Percentiles rank a stretch among this genome's conserved stretches.
phyloP scores from a whole-genome alignment of 495 filamentous ascomycete genomes.

The Trichoderma erinaceum region DNA sequence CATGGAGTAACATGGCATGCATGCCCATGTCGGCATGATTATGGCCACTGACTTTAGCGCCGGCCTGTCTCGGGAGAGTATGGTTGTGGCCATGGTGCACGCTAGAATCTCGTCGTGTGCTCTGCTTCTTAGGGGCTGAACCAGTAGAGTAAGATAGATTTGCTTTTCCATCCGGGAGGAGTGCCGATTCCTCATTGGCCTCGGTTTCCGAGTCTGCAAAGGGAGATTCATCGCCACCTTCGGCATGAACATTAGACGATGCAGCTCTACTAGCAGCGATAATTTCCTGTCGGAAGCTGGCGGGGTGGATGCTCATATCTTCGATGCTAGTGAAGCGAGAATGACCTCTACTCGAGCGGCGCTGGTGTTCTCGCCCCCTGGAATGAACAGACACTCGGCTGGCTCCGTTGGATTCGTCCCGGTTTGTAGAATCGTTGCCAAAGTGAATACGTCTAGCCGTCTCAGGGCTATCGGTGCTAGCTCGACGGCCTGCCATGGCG shows the following conservation, averaged over 20 bases:
- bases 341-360: slow-evolving; percentile 46
- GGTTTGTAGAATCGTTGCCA: slow-evolving; percentile 16
- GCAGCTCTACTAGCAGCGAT: slow-evolving; percentile 59
- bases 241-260: slow-evolving; percentile 23
- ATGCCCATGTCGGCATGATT: slow-evolving; percentile 89
- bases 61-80: slow-evolving; percentile 61
- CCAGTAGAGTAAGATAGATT: slow-evolving; percentile 21
- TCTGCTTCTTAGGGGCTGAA: slow-evolving; percentile 16
- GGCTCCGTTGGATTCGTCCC: slow-evolving; percentile 22
- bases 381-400: slow-evolving; percentile 30
- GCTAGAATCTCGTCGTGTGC: slow-evolving; percentile 33
- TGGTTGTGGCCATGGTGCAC: slow-evolving; percentile 70
- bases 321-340: slow-evolving; percentile 52
- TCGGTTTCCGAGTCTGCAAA: slow-evolving; percentile 46
- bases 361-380: slow-evolving; percentile 42
- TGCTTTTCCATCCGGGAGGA: slow-evolving; percentile 23
- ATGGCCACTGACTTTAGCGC: slow-evolving; percentile 55
- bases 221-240: slow-evolving; percentile 42
- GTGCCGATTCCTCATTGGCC: slow-evolving; percentile 17
- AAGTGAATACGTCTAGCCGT: slow-evolving; percentile 32
- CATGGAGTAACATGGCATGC: slow-evolving; percentile 94
- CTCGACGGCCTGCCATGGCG: neutral
- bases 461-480: slow-evolving; percentile 23
- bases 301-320: slow-evolving; percentile 81
- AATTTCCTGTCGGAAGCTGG: slow-evolving; percentile 83